Conservation (phyloP, 305 asterid species). For the Fraxinus paxiana region DNA sequence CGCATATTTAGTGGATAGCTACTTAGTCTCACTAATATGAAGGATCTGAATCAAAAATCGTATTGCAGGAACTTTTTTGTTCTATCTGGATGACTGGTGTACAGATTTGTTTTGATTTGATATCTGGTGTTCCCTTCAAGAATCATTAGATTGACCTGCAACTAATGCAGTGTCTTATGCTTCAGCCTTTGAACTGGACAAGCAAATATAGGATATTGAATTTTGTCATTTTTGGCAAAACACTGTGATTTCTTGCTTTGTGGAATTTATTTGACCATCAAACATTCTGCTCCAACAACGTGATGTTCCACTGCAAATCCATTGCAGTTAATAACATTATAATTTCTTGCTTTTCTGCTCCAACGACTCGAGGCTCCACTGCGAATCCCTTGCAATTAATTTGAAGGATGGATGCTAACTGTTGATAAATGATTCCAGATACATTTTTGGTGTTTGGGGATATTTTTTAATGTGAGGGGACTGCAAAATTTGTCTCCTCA, state of each 20-base stretch:
- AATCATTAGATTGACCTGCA: conserved; percentile 35
- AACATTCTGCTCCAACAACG: conserved; percentile 7
- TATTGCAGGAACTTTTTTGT: conserved; percentile 46
- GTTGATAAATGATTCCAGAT: conserved; percentile 14
- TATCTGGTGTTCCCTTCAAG: conserved; percentile 32
- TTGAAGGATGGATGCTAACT: conserved; percentile 6
- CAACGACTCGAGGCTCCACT: conserved; percentile 5
- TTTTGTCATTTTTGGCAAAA: conserved; percentile 12
- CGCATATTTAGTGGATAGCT: conserved; percentile 28
- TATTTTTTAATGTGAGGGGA: background rate
- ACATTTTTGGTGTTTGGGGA: conserved; percentile 13
- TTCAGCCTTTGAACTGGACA: conserved; percentile 32
- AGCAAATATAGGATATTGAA: conserved; percentile 17
- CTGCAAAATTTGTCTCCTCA: conserved; percentile 11
- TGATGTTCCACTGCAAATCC: conserved; percentile 6
- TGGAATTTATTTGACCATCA: background rate
- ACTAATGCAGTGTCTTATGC: conserved; percentile 26
- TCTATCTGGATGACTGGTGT: conserved; percentile 38
- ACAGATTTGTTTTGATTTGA: conserved; percentile 30
- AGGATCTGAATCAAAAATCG: conserved; percentile 40
- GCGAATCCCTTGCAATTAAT: conserved; percentile 7
- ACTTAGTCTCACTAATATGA: conserved; percentile 30
- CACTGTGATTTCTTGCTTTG: conserved; percentile 4
- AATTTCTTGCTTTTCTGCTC: background rate
- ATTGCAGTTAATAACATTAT: background rate